These are phyloP conservation scores for Globomyces pollinis-pini DNA, from an alignment of 192 early-diverging fungal species.

Conservation along the genomic window DNA sequence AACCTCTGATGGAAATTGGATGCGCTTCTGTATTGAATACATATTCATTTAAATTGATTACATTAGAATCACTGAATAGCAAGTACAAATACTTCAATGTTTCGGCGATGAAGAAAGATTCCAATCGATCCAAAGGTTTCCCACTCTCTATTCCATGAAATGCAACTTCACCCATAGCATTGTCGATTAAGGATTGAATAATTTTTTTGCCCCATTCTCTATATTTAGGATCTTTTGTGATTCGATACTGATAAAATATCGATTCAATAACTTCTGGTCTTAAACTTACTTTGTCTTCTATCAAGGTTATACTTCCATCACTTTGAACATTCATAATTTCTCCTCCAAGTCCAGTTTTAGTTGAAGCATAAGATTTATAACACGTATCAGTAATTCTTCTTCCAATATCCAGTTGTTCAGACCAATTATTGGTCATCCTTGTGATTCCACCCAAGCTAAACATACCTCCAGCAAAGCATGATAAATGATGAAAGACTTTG, in stretches of 20 bases:
- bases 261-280: slow-evolving; percentile 40
- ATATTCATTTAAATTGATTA: slow-evolving; percentile 24
- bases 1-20: slow-evolving; percentile 49
- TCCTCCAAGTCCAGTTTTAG: slow-evolving; percentile 64
- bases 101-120: slow-evolving; percentile 83
- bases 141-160: slow-evolving; percentile 5
- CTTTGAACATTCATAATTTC: slow-evolving; percentile 49
- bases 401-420: slow-evolving; percentile 19
- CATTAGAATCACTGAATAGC: slow-evolving; percentile 22
- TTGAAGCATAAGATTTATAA: slow-evolving; percentile 57
- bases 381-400: slow-evolving; percentile 27
- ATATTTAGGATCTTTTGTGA: slow-evolving; percentile 40
- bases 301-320: slow-evolving; percentile 9
- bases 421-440: slow-evolving; percentile 23
- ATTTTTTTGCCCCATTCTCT: slow-evolving; percentile 39
- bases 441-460: slow-evolving; percentile 50
- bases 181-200: slow-evolving; percentile 10
- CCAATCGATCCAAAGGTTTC: slow-evolving; percentile 1
- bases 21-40: slow-evolving; percentile 92
- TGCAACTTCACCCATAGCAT: neutral
- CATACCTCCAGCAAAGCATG: slow-evolving; percentile 66
- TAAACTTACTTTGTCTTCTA: neutral
- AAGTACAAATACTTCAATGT: slow-evolving; percentile 94
- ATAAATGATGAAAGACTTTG: slow-evolving; percentile 22
- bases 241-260: slow-evolving; percentile 48